Evolutionary conservation across 1,139 yeast genomes (phyloP), one percentile per base, ranked within the genome.

Genomic region (Torulaspora globosa): DNA sequence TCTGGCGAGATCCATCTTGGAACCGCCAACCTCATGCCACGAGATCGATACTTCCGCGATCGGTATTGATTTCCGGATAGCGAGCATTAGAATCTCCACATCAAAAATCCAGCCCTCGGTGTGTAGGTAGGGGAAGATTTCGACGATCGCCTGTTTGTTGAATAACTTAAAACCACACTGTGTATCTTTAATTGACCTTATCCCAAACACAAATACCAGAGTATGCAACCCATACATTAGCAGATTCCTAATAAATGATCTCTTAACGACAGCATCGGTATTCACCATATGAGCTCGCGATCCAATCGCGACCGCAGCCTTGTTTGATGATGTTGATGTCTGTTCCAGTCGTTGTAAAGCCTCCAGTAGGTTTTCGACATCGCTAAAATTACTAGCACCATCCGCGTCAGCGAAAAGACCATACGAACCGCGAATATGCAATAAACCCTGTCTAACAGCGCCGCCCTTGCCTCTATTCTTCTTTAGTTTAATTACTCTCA

Each of bases 101-200:
- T 92, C 98, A 66, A 92, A 92, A 34, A 94, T 92, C 98, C 98
- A 92, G 47, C 98, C 80, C 67, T 92, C 98, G 11, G 96, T 90
- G 65, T 92, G 97, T 86, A 94, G 79, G 56, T 78, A 83, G 3
- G 97, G 97, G 67, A 89, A 89, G 35, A 92, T 85, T 46, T 61
- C 59, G 14, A 62, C 62, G 14, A 83, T 76, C 0, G 97, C 84
- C 10, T 73, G 70, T 50, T 79, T 75, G 55, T 92, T 86, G 67
- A 90, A 92, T 69, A 92, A 71, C 67, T 92, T 92, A 72, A 94
- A 92, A 5, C 98, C 98, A 71, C 98, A 92, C 69, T 92, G 98
- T 5, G 98, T 92, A 66, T 92, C 98, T 50, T 83, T 80, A 51
- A 94, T 79, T 9, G 81, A 76, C 54, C 95, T 75, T 40, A 92